Evolutionary conservation across 345 rosid genomes (phyloP), one percentile per base, ranked within the genome.

Genomic region (Psidium guajava): DNA sequence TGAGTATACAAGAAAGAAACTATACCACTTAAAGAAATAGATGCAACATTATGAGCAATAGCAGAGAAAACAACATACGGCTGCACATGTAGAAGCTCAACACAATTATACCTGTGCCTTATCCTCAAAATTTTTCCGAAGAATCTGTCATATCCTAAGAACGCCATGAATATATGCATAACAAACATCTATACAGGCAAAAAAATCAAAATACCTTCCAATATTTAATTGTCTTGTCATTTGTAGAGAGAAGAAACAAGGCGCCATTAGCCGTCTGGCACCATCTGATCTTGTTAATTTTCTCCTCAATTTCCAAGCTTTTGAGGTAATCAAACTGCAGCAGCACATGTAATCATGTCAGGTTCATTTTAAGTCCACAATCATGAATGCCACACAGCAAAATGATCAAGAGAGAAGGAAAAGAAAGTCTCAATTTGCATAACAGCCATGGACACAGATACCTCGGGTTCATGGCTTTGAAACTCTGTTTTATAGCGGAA

Each of bases 271-370:
- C 97, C 53, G 94, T 86, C 88, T 94, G 99, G 89, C 98, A 96
- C 99, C 98, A 95, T 91, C 94, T 94, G 59, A 96, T 94, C 85
- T 96, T 94, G 93, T 96, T 96, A 85, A 96, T 96, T 84, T 96
- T 96, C 95, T 96, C 99, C 91, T 94, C 99, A 88, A 96, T 96
- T 92, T 96, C 99, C 97, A 96, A 93, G 88, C 99, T 96, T 93
- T 94, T 96, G 83, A 96, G 93, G 89, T 96, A 96, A 88, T 96
- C 99, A 92, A 96, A 96, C 99, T 96, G 93, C 61, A 61, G 47
- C 44, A 83, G 61, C 88, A 40, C 84, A 86, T 56, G 20, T 88
- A 83, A 86, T 82, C 82, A 86, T 56, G 84, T 56, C 82, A 84
- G 18, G 81, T 74, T 77, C 25, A 83, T 56, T 56, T 59, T 42